Conservation (phyloP, 208 protist genomes). For the Acanthamoeba comandoni region DNA sequence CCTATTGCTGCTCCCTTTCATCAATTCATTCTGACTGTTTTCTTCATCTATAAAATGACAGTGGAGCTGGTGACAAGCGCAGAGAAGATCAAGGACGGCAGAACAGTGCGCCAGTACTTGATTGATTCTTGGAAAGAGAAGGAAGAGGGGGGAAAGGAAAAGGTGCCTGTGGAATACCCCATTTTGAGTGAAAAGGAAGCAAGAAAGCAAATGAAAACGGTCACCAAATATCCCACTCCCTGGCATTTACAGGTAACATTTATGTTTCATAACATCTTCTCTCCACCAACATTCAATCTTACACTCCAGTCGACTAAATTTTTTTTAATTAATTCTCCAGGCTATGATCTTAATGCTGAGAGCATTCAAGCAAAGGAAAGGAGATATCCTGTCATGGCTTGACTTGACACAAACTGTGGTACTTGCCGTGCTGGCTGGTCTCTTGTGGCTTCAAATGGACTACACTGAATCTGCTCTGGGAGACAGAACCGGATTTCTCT, state of each 20-base stretch:
- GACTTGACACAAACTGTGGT: slow-evolving; percentile 70
- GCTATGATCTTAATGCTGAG: no score
- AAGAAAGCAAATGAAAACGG: slow-evolving; percentile 62
- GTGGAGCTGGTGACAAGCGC: slow-evolving; percentile 52
- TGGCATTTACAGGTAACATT: slow-evolving; percentile 30
- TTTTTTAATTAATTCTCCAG: no score
- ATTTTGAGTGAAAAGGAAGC: not conserved
- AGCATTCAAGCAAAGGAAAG: slow-evolving; percentile 67
- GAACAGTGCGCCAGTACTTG: slow-evolving; percentile 60
- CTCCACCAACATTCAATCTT: no score
- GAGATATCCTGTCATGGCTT: slow-evolving; percentile 71
- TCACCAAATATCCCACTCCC: slow-evolving; percentile 65
- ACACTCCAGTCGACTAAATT: no score
- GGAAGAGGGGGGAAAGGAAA: not conserved
- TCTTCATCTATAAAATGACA: not conserved
- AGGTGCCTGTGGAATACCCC: not conserved
- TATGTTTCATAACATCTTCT: no score
- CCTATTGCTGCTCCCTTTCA: not conserved
- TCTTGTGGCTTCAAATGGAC: slow-evolving; percentile 81
- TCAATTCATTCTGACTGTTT: not conserved
- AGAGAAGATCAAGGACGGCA: slow-evolving; percentile 52
- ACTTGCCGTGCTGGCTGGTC: slow-evolving; percentile 71
- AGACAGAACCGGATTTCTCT: slow-evolving; percentile 78
- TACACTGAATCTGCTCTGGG: slow-evolving; percentile 74
- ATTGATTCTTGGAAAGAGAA: slow-evolving; percentile 60